These are phyloP conservation scores for Coriolopsis trogii DNA, from an alignment of 1,284 basidiomycete genomes.

Conservation along the genomic window DNA sequence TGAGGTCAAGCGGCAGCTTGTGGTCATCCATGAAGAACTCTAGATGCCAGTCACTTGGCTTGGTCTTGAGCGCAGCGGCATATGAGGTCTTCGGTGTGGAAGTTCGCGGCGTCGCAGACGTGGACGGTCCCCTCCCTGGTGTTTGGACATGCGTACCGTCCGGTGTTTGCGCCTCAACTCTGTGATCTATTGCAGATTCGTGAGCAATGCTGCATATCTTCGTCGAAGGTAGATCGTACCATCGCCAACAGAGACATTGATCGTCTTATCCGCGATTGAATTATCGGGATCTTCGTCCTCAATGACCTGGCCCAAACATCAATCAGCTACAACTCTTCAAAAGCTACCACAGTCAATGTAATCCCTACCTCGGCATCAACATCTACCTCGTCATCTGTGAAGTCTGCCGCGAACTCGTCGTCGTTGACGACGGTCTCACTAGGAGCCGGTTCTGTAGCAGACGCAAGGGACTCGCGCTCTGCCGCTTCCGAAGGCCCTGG, in stretches of 20 bases:
- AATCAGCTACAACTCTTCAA: background rate
- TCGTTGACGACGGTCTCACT: conserved; percentile 59
- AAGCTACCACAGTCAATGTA: background rate
- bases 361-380: conserved; percentile 55
- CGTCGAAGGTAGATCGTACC: conserved; percentile 50
- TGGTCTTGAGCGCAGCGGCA: conserved; percentile 90
- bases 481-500: conserved; percentile 32
- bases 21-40: conserved; percentile 94
- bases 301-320: conserved; percentile 49
- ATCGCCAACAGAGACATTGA: conserved; percentile 82
- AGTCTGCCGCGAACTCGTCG: conserved; percentile 70
- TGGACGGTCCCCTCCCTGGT: conserved; percentile 53
- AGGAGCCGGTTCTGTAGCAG: conserved; percentile 39
- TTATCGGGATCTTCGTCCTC: conserved; percentile 78
- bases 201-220: background rate
- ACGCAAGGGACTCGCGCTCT: conserved; percentile 29
- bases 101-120: conserved; percentile 41
- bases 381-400: conserved; percentile 82
- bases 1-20: conserved; percentile 82
- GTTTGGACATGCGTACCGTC: conserved; percentile 94
- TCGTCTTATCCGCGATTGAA: conserved; percentile 75
- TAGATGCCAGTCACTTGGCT: conserved; percentile 95
- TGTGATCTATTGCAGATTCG: conserved; percentile 69
- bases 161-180: conserved; percentile 93
- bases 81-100: conserved; percentile 74